Evolutionary conservation across 495 filamentous ascomycete genomes (phyloP).

Genomic region (Penicillium egyptiacum): DNA sequence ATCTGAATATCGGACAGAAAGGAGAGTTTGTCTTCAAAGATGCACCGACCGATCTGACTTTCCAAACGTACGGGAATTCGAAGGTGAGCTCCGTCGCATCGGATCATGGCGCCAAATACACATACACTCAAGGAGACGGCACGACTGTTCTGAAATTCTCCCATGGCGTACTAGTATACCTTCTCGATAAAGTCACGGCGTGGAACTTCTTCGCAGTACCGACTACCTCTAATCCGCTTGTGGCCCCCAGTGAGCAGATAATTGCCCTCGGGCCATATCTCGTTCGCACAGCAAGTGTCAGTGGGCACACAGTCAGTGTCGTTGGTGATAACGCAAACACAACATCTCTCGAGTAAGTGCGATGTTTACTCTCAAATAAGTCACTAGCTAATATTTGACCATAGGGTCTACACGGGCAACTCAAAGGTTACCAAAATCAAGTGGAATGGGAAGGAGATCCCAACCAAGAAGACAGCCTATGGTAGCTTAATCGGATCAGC

Average conservation of each 20-base stretch:
- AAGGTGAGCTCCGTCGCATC: slow-evolving; percentile 43
- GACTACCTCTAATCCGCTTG: slow-evolving; percentile 34
- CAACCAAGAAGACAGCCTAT: slow-evolving; percentile 38
- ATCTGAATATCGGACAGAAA: slow-evolving; percentile 62
- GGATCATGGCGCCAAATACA: slow-evolving; percentile 47
- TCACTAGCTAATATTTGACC: not conserved
- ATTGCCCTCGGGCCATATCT: slow-evolving; percentile 64
- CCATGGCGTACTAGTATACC: slow-evolving; percentile 51
- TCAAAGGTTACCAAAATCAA: slow-evolving; percentile 42
- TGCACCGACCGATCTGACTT: slow-evolving; percentile 32
- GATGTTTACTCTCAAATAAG: not conserved
- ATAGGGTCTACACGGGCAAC: slow-evolving; percentile 53
- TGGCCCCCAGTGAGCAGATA: slow-evolving; percentile 55
- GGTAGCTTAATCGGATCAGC: slow-evolving; percentile 52
- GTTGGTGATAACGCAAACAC: slow-evolving; percentile 66
- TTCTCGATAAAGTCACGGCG: slow-evolving; percentile 46
- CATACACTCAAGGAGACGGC: slow-evolving; percentile 35
- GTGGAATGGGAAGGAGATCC: slow-evolving; percentile 53
- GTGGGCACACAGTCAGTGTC: slow-evolving; percentile 51
- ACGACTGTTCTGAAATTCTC: slow-evolving; percentile 52
- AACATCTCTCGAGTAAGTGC: slow-evolving; percentile 54
- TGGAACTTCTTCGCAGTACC: slow-evolving; percentile 55
- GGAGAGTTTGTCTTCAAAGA: slow-evolving; percentile 56
- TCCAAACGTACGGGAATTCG: slow-evolving; percentile 47
- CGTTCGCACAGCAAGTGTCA: slow-evolving; percentile 55